phyloP scores from a whole-genome alignment of 768 basidiomycete genomes.

The Tylopilus rubrobrunneus region DNA sequence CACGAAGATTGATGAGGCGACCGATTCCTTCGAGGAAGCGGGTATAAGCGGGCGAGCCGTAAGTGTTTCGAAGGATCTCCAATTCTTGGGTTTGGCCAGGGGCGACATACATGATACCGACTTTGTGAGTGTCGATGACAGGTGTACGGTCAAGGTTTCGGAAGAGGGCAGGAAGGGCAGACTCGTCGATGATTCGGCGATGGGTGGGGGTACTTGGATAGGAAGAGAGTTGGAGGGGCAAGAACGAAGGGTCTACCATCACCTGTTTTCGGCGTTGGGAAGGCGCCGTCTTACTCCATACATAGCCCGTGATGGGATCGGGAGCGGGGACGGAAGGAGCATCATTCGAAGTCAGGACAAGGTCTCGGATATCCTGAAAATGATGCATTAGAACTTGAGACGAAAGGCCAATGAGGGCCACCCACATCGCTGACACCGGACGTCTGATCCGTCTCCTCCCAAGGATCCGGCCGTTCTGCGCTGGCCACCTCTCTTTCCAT shows the following conservation, averaged over 20 bases:
- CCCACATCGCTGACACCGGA: constrained; percentile 9
- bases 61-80: constrained; percentile 84
- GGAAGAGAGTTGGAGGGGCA: constrained; percentile 82
- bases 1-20: constrained; percentile 79
- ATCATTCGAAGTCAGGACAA: constrained; percentile 5
- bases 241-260: constrained; percentile 76
- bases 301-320: constrained; percentile 77
- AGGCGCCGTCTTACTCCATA: constrained; percentile 84
- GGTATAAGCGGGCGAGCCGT: constrained; percentile 94
- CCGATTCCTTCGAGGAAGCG: constrained; percentile 91
- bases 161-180: constrained; percentile 55
- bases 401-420: not conserved
- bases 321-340: constrained; percentile 40
- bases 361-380: constrained; percentile 21
- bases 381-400: constrained; percentile 5
- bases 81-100: constrained; percentile 81
- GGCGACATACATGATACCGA: constrained; percentile 94
- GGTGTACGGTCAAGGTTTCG: constrained; percentile 76
- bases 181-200: constrained; percentile 49
- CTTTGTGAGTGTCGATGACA: constrained; percentile 96
- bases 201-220: constrained; percentile 46
- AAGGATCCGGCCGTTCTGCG: constrained; percentile 27
- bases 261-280: constrained; percentile 89
- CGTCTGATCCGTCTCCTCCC: constrained; percentile 15
- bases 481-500: constrained; percentile 54